Evolutionary conservation across 2,329 filamentous ascomycete genomes (phyloP), one percentile per base, ranked within the genome.

Genomic region (Colletotrichum cuscutae): DNA sequence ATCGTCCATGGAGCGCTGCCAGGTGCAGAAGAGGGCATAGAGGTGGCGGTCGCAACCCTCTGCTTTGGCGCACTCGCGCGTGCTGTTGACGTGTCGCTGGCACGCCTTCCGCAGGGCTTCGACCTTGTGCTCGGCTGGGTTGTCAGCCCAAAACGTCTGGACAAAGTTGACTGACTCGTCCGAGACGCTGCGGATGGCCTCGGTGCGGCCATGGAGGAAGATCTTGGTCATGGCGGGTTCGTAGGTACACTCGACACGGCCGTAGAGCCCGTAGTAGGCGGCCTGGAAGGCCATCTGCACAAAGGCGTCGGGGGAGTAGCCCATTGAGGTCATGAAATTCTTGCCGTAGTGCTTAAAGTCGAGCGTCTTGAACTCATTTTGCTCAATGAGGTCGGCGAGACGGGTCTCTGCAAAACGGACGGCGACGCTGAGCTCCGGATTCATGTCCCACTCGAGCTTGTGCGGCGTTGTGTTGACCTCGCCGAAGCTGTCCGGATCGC

Each of bases 231-330:
- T 98, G 54, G 97, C 96, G 8, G 97, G 97, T 82, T 99, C 97
- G 81, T 99, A 99, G 0, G 95, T 97, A 80, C 95, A 97, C 82
- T 98, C 97, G 1, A 98, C 91, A 5, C 95, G 91, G 3, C 97
- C 97, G 78, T 98, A 99, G 8, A 99, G 88, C 2, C 97, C 97
- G 79, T 98, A 99, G 85, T 99, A 98, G 1, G 97, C 96, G 5
- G 96, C 96, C 82, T 99, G 97, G 85, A 98, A 98, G 0, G 97
- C 97, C 96, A 99, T 98, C 82, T 99, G 97, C 24, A 99, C 94
- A 80, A 98, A 99, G 0, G 97, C 97, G 81, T 98, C 97, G 0
- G 97, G 96, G 0, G 96, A 98, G 83, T 98, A 97, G 8, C 96
- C 96, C 92, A 97, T 97, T 0, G 93, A 95, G 0, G 95, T 98